Evolutionary conservation across 2,329 filamentous ascomycete genomes (phyloP).

Genomic region (Colletotrichum kahawae): DNA sequence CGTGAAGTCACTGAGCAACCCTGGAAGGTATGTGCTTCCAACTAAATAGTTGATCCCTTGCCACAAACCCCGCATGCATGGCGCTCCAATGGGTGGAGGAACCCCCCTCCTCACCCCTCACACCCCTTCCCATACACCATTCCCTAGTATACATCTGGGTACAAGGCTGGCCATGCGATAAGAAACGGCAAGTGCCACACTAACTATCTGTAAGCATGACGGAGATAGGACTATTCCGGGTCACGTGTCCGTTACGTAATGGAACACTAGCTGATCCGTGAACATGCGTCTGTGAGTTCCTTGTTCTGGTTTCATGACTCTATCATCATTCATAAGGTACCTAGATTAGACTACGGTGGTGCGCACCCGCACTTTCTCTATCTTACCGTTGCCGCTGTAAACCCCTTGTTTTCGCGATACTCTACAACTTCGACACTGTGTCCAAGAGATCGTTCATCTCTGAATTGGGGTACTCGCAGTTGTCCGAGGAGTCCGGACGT

Average conservation of each 20-base stretch:
- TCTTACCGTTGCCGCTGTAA: neutral
- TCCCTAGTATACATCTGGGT: neutral
- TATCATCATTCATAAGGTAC: neutral
- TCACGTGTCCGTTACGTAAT: conserved; percentile 6
- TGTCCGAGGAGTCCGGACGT: conserved; percentile 54
- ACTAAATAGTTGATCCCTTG: conserved; percentile 5
- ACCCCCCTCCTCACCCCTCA: neutral
- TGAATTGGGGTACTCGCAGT: conserved; percentile 60
- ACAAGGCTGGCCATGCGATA: conserved; percentile 1
- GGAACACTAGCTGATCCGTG: neutral
- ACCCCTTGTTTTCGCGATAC: neutral
- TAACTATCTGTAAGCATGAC: neutral
- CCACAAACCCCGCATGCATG: conserved; percentile 9
- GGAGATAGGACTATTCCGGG: neutral
- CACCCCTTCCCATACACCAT: neutral
- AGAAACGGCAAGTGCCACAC: neutral
- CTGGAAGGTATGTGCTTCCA: conserved; percentile 1
- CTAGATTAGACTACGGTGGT: neutral
- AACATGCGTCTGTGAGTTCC: neutral
- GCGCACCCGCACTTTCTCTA: neutral
- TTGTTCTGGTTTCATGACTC: neutral
- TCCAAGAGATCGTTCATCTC: conserved; percentile 61
- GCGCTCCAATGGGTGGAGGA: conserved; percentile 1
- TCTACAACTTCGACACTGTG: conserved; percentile 32
- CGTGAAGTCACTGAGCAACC: neutral